phyloP scores from a whole-genome alignment of 257 asterid species.

The Verbascum thapsus region DNA sequence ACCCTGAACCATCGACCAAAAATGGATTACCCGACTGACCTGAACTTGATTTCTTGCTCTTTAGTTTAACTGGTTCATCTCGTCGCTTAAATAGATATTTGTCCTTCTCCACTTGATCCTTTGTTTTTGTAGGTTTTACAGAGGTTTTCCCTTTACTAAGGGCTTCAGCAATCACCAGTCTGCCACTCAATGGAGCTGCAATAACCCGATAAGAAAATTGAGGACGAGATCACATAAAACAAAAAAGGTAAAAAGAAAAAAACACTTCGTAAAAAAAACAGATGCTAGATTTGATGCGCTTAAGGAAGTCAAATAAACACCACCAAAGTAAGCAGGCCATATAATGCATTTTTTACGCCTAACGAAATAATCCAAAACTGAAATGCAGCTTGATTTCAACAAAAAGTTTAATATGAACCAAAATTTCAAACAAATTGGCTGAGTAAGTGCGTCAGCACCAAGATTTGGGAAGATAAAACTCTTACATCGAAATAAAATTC shows the following conservation, averaged over 20 bases:
- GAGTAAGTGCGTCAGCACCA: too few species aligned
- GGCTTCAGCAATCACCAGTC: conserved; percentile 52
- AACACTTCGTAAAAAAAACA: too few species aligned
- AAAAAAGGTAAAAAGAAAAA: background rate
- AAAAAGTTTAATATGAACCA: too few species aligned
- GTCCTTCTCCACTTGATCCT: conserved; percentile 58
- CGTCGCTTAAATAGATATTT: conserved; percentile 51
- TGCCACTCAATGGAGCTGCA: conserved; percentile 61
- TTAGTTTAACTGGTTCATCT: conserved; percentile 37
- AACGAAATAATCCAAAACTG: too few species aligned
- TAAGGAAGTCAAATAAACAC: too few species aligned
- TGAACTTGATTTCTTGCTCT: conserved; percentile 42
- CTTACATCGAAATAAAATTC: too few species aligned
- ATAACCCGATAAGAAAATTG: background rate
- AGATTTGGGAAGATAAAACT: too few species aligned
- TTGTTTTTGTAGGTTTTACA: conserved; percentile 35
- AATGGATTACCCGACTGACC: conserved; percentile 41
- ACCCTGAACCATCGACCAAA: conserved; percentile 42
- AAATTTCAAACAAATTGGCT: too few species aligned
- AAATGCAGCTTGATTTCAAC: too few species aligned
- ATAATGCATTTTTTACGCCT: too few species aligned
- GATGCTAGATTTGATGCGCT: too few species aligned
- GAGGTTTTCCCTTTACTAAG: conserved; percentile 42
- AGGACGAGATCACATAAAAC: background rate
- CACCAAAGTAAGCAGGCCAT: too few species aligned